Evolutionary conservation across 225 moss, liverwort and hornwort genomes (phyloP).

Genomic region (Takakia lepidozioides): DNA sequence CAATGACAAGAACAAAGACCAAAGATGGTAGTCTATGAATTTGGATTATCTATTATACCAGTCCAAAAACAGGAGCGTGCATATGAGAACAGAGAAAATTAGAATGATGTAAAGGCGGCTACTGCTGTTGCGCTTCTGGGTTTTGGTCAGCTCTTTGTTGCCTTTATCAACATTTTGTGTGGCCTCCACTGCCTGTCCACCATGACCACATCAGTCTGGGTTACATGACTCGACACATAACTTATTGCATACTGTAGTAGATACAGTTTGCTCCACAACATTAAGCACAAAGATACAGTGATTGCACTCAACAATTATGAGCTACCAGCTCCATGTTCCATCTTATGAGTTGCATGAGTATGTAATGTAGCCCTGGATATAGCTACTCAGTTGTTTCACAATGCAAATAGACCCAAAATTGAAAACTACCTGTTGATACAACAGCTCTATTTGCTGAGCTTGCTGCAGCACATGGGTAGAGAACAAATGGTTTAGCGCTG

Average conservation of each 20-base stretch:
- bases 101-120: conserved; percentile 75
- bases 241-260: too few species aligned
- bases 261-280: too few species aligned
- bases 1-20: too few species aligned
- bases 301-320: conserved; percentile 1
- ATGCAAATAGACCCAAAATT: too few species aligned
- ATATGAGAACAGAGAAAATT: conserved; percentile 63
- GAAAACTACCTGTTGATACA: conserved; percentile 88
- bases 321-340: not conserved
- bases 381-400: too few species aligned
- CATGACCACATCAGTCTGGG: not conserved
- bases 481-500: conserved; percentile 82
- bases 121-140: conserved; percentile 65
- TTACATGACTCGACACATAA: not conserved
- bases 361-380: too few species aligned
- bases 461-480: conserved; percentile 90
- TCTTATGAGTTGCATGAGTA: too few species aligned
- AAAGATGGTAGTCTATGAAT: too few species aligned
- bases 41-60: conserved; percentile 62
- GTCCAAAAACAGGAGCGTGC: conserved; percentile 80
- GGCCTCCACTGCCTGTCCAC: conserved; percentile 79
- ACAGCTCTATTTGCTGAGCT: conserved; percentile 90
- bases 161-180: conserved; percentile 72
- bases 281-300: too few species aligned
- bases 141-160: conserved; percentile 81